These are phyloP conservation scores for Cercospora sp. DNA, from an alignment of 2,329 filamentous ascomycete species.

Conservation along the genomic window DNA sequence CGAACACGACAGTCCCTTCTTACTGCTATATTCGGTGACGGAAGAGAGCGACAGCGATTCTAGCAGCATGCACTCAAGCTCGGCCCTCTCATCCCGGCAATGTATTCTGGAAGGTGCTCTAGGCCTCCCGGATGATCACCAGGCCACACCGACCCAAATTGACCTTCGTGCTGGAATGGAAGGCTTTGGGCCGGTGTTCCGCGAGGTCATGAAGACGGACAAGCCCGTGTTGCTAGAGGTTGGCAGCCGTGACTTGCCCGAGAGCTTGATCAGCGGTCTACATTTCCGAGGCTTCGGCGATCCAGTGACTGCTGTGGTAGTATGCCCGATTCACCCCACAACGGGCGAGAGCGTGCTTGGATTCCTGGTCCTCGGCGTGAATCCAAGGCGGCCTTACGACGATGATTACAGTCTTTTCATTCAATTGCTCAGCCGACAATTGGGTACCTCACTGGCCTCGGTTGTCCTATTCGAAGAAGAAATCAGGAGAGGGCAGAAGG, in stretches of 20 bases:
- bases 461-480: conserved; percentile 83
- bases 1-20: conserved; percentile 73
- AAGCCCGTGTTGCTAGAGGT: conserved; percentile 67
- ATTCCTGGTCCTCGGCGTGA: conserved; percentile 76
- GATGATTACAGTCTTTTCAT: conserved; percentile 79
- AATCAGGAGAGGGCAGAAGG: conserved; percentile 71
- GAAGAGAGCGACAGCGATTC: conserved; percentile 72
- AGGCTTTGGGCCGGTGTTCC: conserved; percentile 74
- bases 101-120: conserved; percentile 71
- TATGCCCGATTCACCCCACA: conserved; percentile 78
- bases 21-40: conserved; percentile 72
- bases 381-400: conserved; percentile 76
- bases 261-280: conserved; percentile 65
- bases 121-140: conserved; percentile 67
- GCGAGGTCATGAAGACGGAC: conserved; percentile 70
- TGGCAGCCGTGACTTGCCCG: conserved; percentile 65
- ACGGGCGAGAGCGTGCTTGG: conserved; percentile 72
- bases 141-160: conserved; percentile 60
- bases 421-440: conserved; percentile 70
- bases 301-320: conserved; percentile 67
- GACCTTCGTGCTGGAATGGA: conserved; percentile 69
- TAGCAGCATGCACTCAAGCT: conserved; percentile 70
- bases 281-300: conserved; percentile 71
- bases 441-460: conserved; percentile 77
- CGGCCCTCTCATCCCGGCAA: conserved; percentile 60